Conservation (phyloP, 306 rosid genomes). For the Canavalia gladiata region DNA sequence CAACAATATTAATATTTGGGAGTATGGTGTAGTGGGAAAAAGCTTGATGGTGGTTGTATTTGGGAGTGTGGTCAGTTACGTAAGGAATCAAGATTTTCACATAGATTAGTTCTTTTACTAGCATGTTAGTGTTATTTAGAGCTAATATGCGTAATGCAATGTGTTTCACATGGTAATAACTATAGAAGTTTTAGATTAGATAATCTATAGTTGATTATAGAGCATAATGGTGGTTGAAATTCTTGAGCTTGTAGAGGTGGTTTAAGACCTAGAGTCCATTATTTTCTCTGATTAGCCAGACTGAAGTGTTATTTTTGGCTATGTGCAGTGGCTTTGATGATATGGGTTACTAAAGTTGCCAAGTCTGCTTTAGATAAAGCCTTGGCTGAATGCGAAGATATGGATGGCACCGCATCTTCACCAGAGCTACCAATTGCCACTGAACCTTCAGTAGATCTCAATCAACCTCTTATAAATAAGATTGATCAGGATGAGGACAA, state of each 20-base stretch:
- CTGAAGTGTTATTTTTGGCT: slow-evolving; percentile 41
- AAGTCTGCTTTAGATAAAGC: slow-evolving; percentile 88
- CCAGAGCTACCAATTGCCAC: slow-evolving; percentile 57
- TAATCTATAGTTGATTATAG: slow-evolving; percentile 18
- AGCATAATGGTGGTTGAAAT: background rate
- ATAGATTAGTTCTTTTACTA: background rate
- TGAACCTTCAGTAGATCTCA: slow-evolving; percentile 64
- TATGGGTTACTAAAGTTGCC: slow-evolving; percentile 84
- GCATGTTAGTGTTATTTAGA: slow-evolving; percentile 16
- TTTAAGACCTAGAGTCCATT: slow-evolving; percentile 23
- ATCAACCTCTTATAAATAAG: slow-evolving; percentile 79
- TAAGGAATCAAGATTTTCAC: slow-evolving; percentile 12
- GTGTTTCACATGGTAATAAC: slow-evolving; percentile 4
- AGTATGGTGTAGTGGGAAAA: slow-evolving; percentile 9
- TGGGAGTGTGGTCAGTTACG: slow-evolving; percentile 7
- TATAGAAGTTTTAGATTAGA: slow-evolving; percentile 4
- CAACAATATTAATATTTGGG: background rate
- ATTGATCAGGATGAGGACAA: slow-evolving; percentile 56
- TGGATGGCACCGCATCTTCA: slow-evolving; percentile 50
- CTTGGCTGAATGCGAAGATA: slow-evolving; percentile 76
- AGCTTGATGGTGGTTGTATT: background rate
- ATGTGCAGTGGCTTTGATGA: slow-evolving; percentile 72
- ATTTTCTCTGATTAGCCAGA: background rate
- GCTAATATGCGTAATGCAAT: background rate
- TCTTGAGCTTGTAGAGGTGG: slow-evolving; percentile 31